These are phyloP conservation scores for Ustilago shanxiensis DNA, from an alignment of 1,284 basidiomycete genomes.

Conservation along the genomic window DNA sequence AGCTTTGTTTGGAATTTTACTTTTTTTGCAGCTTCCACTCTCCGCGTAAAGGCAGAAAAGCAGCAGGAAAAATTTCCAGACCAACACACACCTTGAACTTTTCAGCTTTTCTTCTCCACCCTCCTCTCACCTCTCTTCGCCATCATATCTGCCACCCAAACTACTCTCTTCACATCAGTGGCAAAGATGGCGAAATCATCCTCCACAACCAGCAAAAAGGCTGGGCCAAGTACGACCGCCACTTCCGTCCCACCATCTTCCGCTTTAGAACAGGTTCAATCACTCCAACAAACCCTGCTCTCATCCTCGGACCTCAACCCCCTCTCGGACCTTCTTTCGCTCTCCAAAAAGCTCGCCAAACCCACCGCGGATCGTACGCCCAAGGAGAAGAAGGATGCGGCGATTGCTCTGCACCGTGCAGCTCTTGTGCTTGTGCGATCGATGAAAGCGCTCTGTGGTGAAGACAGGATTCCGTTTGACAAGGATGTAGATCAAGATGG, in stretches of 20 bases:
- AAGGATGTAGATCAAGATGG: constrained; percentile 47
- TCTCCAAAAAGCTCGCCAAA: constrained; percentile 38
- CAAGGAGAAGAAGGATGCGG: constrained; percentile 42
- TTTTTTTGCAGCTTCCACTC: constrained; percentile 11
- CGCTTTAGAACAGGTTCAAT: constrained; percentile 32
- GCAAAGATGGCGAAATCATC: constrained; percentile 21
- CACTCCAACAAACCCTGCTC: constrained; percentile 49
- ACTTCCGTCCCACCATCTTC: no score
- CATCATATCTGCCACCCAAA: constrained; percentile 6
- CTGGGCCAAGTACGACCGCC: constrained; percentile 15
- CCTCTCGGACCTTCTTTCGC: constrained; percentile 53
- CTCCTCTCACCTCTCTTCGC: background rate
- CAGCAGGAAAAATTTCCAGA: constrained; percentile 27
- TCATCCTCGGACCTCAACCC: constrained; percentile 63
- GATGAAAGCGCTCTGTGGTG: constrained; percentile 44
- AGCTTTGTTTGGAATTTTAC: constrained; percentile 11
- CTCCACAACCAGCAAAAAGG: constrained; percentile 21
- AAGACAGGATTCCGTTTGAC: constrained; percentile 48
- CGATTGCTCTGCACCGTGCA: constrained; percentile 28
- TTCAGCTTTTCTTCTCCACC: background rate
- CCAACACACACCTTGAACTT: constrained; percentile 8
- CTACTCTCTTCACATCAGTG: background rate
- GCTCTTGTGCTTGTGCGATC: constrained; percentile 41
- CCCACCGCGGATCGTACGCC: constrained; percentile 8
- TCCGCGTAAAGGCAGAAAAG: constrained; percentile 1